Evolutionary conservation across 306 rosid species (phyloP).

Genomic region (Begonia fuchsioides): DNA sequence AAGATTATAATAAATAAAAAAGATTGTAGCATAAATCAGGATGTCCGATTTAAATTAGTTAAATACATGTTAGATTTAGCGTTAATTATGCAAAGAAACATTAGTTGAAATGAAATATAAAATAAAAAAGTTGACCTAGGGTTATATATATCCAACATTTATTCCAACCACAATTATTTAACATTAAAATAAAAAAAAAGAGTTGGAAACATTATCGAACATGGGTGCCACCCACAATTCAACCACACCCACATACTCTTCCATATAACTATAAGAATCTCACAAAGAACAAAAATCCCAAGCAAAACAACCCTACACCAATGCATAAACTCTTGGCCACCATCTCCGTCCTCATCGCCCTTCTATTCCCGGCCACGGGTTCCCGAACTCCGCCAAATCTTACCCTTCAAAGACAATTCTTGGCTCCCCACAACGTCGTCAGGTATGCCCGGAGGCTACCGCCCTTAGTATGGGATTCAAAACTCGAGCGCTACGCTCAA

Average conservation of each 20-base stretch:
- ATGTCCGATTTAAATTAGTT: no score
- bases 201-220: conserved; percentile 57
- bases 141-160: no score
- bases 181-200: conserved; percentile 3
- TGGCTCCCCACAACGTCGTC: conserved; percentile 58
- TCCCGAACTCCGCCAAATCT: conserved; percentile 3
- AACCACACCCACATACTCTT: conserved; percentile 8
- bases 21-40: no score
- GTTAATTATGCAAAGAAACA: no score
- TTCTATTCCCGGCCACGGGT: conserved; percentile 12
- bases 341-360: conserved; percentile 8
- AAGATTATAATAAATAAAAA: no score
- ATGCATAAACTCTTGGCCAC: conserved; percentile 9
- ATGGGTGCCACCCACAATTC: conserved; percentile 62
- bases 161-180: no score
- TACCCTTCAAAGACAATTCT: conserved; percentile 19
- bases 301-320: not conserved
- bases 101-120: no score
- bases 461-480: conserved; percentile 43
- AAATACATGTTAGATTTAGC: no score
- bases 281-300: not conserved
- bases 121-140: no score
- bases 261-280: conserved; percentile 13
- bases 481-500: conserved; percentile 37
- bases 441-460: conserved; percentile 20